A percentile compares a stretch with the other conserved stretches of the same genome.
Conservation (phyloP, 176 grass and related monocot species). For the Musa itinerans region DNA sequence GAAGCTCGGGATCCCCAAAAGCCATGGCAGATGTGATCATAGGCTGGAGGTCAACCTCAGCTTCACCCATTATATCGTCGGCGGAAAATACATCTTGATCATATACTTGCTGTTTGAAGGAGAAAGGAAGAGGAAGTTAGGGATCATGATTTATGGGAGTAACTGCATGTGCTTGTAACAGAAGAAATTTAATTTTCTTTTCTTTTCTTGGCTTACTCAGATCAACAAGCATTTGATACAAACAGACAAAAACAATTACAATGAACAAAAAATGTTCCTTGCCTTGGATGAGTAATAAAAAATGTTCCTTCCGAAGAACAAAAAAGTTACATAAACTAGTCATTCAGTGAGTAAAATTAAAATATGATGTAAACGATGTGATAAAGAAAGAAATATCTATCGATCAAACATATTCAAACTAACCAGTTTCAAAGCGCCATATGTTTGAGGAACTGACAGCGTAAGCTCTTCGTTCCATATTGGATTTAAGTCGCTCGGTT, state of each 20-base stretch:
- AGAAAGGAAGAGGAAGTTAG: not conserved
- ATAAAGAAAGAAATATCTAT: not conserved
- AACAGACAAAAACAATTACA: not conserved
- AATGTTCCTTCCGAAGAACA: not conserved
- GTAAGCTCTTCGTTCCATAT: constrained; percentile 92
- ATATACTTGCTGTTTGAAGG: constrained; percentile 55
- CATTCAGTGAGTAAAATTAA: too few relatives aligned
- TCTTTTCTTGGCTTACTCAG: not conserved
- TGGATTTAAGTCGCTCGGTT: constrained; percentile 77
- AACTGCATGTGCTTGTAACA: too few relatives aligned
- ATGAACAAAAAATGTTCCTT: not conserved
- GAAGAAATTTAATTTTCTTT: too few relatives aligned
- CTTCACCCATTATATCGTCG: constrained; percentile 98
- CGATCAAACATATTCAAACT: constrained; percentile 10
- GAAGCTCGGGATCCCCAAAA: constrained; percentile 59
- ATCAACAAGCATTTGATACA: not conserved
- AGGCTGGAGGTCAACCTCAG: constrained; percentile 84
- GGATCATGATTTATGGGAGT: too few relatives aligned
- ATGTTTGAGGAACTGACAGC: constrained; percentile 60
- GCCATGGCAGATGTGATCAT: constrained; percentile 83
- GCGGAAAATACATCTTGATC: constrained; percentile 81
- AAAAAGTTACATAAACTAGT: not conserved
- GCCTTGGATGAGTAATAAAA: too few relatives aligned
- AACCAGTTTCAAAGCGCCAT: constrained; percentile 90
- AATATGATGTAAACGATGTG: not conserved